These are phyloP conservation scores for Hysterium pulicare DNA, from an alignment of 2,329 filamentous ascomycete species.

Conservation along the genomic window DNA sequence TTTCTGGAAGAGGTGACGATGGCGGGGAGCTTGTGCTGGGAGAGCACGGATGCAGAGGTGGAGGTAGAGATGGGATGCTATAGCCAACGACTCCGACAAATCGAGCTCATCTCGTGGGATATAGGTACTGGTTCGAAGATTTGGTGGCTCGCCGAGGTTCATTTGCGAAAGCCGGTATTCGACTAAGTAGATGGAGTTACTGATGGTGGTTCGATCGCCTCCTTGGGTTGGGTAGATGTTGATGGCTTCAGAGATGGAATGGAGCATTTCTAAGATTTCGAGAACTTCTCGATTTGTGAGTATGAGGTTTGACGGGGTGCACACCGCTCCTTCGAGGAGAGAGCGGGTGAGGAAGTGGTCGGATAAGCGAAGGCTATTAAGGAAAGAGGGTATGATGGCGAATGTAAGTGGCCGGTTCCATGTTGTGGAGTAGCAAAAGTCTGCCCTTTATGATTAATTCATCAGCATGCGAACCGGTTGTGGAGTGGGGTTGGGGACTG, in stretches of 20 bases:
- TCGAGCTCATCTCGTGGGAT: neutral
- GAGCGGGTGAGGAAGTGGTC: neutral
- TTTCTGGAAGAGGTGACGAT: neutral
- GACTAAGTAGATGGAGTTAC: conserved; percentile 3
- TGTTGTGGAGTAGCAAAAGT: conserved; percentile 1
- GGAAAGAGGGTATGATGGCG: neutral
- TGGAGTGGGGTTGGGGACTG: neutral
- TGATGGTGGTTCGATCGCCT: neutral
- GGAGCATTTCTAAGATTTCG: neutral
- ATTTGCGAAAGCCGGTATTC: neutral
- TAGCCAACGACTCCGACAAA: neutral
- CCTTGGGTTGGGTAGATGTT: neutral
- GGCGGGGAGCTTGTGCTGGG: neutral
- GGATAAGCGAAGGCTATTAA: neutral
- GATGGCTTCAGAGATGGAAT: neutral
- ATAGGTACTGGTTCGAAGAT: neutral
- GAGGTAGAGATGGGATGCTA: neutral
- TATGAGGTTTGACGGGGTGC: neutral
- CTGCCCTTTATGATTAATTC: neutral
- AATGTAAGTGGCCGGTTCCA: neutral
- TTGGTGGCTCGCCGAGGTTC: neutral
- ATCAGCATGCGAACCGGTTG: neutral
- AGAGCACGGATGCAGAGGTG: neutral
- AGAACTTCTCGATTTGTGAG: neutral
- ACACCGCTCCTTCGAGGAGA: neutral